phyloP scores from a whole-genome alignment of 2,329 filamentous ascomycete genomes.

The Apiospora marii region DNA sequence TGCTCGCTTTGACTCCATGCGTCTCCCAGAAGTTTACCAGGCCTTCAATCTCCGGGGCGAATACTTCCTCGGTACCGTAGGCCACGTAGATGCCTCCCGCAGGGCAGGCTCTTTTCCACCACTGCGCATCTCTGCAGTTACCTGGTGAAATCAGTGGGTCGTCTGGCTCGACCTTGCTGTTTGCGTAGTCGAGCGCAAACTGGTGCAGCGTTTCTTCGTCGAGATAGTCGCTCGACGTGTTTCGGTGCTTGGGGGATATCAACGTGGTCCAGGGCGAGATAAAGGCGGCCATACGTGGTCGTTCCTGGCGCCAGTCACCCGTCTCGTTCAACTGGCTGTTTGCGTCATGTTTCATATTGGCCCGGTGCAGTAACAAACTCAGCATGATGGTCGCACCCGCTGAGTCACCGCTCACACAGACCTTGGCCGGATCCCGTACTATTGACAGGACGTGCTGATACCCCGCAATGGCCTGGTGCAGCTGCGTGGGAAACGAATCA shows the following conservation, averaged over 20 bases:
- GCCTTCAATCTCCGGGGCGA: conserved; percentile 72
- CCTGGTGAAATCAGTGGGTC: conserved; percentile 75
- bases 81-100: conserved; percentile 72
- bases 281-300: conserved; percentile 67
- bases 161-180: conserved; percentile 52
- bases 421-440: conserved; percentile 63
- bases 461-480: conserved; percentile 73
- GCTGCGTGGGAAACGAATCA: conserved; percentile 74
- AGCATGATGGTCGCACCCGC: conserved; percentile 79
- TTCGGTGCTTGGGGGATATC: conserved; percentile 70
- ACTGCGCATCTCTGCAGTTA: conserved; percentile 67
- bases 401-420: conserved; percentile 81
- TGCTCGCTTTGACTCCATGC: conserved; percentile 61
- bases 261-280: conserved; percentile 86
- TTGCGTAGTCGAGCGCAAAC: conserved; percentile 76
- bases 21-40: conserved; percentile 64
- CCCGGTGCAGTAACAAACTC: conserved; percentile 74
- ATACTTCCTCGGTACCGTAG: conserved; percentile 80
- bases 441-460: conserved; percentile 74
- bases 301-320: conserved; percentile 42
- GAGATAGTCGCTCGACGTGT: conserved; percentile 79
- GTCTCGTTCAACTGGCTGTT: conserved; percentile 40
- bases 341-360: conserved; percentile 48
- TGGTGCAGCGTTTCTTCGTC: conserved; percentile 69
- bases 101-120: conserved; percentile 74